phyloP scores from a whole-genome alignment of 495 filamentous ascomycete genomes.

The Parachaetomium inaequale region DNA sequence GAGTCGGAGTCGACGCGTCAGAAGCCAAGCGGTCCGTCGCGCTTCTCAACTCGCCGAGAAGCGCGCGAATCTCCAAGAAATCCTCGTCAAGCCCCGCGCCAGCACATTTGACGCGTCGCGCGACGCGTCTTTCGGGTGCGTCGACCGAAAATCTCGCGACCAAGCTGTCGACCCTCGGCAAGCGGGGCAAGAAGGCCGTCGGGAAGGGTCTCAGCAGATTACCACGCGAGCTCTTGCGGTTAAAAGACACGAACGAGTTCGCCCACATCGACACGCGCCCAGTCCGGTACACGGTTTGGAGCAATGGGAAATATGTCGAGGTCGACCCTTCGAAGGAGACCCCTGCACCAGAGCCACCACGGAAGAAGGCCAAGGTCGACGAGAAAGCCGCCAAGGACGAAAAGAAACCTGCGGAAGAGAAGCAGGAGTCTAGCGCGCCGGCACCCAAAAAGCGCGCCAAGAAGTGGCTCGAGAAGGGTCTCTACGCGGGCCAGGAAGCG shows the following conservation, averaged over 20 bases:
- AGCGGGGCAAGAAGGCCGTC: conserved; percentile 44
- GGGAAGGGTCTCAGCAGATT: conserved; percentile 39
- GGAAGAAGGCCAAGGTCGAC: conserved; percentile 44
- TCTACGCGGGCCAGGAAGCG: conserved; percentile 82
- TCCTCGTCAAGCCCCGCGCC: conserved; percentile 34
- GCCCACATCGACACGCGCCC: conserved; percentile 51
- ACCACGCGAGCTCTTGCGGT: conserved; percentile 46
- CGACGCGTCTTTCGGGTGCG: conserved; percentile 44
- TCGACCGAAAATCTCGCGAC: conserved; percentile 44
- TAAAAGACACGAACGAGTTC: conserved; percentile 54
- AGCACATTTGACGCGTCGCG: conserved; percentile 32
- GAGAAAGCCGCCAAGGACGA: background rate
- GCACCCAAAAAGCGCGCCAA: conserved; percentile 52
- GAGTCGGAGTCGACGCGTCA: conserved; percentile 27
- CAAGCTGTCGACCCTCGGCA: conserved; percentile 45
- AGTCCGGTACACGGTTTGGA: conserved; percentile 50
- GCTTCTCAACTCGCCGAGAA: conserved; percentile 33
- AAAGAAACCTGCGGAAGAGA: conserved; percentile 28
- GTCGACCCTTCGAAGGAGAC: conserved; percentile 22
- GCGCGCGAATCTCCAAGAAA: conserved; percentile 24
- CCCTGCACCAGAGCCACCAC: conserved; percentile 30
- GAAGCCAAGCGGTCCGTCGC: background rate
- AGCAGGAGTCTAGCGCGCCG: conserved; percentile 39
- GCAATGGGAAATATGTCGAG: conserved; percentile 51
- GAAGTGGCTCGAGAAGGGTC: conserved; percentile 72